Base-by-base conservation (phyloP, 1,284 basidiomycete species). In the Apiotrichum sp. region DNA sequence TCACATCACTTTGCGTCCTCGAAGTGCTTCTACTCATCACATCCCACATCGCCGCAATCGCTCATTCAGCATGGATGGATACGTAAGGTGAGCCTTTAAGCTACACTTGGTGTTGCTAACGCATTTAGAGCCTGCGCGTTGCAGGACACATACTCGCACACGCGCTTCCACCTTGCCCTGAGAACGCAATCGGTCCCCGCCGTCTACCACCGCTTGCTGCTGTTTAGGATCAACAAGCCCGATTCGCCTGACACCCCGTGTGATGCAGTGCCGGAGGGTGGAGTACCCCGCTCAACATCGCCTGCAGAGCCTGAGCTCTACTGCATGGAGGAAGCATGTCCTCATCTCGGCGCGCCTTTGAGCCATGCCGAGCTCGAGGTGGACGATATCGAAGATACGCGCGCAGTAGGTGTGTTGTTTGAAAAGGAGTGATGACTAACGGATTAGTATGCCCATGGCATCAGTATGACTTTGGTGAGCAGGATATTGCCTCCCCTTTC, bases 321-420 rank as follows among this genome's bases (percentile, higher is more conserved):
- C 69, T 86, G 84, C 45, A 91, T 93, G 88, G 88, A 91, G 72
- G 84, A 87, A 7, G 82, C 81, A 9, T 91, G 89, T 68, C 89
- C 89, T 0, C 89, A 92, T 75, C 80, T 90, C 3, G 88, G 88
- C 2, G 88, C 88, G 5, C 88, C 90, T 50, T 80, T 91, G 67
- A 87, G 86, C 35, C 86, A 89, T 59, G 70, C 71, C n/a, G 56
- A 55, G 16, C 50, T 67, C 22, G 64, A 65, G 58, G 59, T 68
- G 8, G 62, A 66, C 49, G 69, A 72, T 48, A 65, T 69, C 14
- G 67, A 70, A 39, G 66, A 70, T 53, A 68, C 66, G 0, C 64
- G 62, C 16, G 66, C 69, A 0, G 65, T 71, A 46, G 66, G 68
- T 68, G 43, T 41, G 68, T 57, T 14, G n/a, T 16, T 36, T n/a